Conservation (phyloP, 2,329 filamentous ascomycete genomes). For the Fusarium proliferatum region DNA sequence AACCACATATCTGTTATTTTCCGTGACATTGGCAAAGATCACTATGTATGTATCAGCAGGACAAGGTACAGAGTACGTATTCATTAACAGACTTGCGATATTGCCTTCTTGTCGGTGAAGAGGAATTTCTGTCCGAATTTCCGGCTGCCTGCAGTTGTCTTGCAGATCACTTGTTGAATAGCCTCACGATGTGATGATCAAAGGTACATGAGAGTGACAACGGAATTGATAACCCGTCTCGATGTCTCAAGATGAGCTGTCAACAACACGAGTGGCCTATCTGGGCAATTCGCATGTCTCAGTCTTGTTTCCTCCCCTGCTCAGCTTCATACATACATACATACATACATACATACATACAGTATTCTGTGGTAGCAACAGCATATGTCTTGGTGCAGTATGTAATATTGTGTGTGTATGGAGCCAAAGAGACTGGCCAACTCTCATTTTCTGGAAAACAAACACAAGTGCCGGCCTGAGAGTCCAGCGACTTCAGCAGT, state of each 20-base stretch:
- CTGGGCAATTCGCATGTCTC: not conserved
- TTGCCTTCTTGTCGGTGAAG: slow-evolving; percentile 32
- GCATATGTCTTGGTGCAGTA: not conserved
- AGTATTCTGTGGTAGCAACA: slow-evolving; percentile 6
- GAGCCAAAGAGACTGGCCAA: not conserved
- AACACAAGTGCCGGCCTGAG: slow-evolving; percentile 13
- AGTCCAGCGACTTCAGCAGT: slow-evolving; percentile 10
- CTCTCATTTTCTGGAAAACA: not conserved
- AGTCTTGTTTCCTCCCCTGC: slow-evolving; percentile 12
- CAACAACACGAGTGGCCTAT: not conserved
- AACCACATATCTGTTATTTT: slow-evolving; percentile 20
- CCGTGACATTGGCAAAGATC: slow-evolving; percentile 11
- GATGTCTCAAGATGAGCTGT: slow-evolving; percentile 11
- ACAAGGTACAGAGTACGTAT: not conserved
- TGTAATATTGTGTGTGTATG: not conserved
- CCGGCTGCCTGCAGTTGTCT: slow-evolving; percentile 11
- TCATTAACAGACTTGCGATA: not conserved
- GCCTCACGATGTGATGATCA: slow-evolving; percentile 15
- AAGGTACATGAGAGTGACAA: slow-evolving; percentile 22
- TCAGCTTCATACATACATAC: not conserved
- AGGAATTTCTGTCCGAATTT: slow-evolving; percentile 12
- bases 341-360: not conserved
- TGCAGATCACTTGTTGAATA: slow-evolving; percentile 12
- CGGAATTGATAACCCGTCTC: not conserved
- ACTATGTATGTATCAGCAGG: not conserved